Evolutionary conservation across 208 protist genomes (phyloP), one percentile per base, ranked within the genome.

Genomic region (Leishmania mexicana): DNA sequence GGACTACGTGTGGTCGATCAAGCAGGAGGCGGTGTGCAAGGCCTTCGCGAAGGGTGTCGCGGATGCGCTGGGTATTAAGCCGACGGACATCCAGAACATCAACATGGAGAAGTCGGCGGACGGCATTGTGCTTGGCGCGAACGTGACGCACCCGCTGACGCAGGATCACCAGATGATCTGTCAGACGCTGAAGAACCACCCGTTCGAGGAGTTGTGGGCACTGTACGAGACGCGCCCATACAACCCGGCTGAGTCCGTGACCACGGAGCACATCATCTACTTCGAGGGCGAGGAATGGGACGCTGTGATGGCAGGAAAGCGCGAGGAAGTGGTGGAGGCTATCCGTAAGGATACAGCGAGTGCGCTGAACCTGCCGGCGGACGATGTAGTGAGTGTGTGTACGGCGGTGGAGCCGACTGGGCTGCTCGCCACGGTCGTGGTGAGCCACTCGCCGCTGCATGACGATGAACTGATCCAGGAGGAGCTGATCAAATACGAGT

Each of bases 211-310:
- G 49, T 79, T 91, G 45, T 92, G 88, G 90, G 83, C 75, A 11
- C 79, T 92, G 28, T 90, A 94, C 81, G 84, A 90, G 81, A 73
- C 88, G 10, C 75, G 83, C 6, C 85, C 85, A n/a, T 80, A 78
- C 28, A 77, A 85, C 49, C 77, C 81, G 38, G 51, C 31, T 45
- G 76, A 80, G 81, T 70, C 42, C n/a, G 91, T 89, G 76, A 84
- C 88, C 3, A 85, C 84, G 17, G 78, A 75, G 40, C 76, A 75
- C 40, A 3, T 31, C 7, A 86, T 79, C 58, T 79, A 85, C 78
- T 95, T 95, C 78, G 88, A 93, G 81, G 92, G 92, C 45, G 86
- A 81, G 28, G 84, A 91, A 51, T 96, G 93, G 93, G 86, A 40
- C 53, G 85, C 79, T 45, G 78, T 90, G 45, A 78, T 90, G 78